Base-by-base conservation (phyloP, 495 filamentous ascomycete genomes). In the Neurospora discreta region DNA sequence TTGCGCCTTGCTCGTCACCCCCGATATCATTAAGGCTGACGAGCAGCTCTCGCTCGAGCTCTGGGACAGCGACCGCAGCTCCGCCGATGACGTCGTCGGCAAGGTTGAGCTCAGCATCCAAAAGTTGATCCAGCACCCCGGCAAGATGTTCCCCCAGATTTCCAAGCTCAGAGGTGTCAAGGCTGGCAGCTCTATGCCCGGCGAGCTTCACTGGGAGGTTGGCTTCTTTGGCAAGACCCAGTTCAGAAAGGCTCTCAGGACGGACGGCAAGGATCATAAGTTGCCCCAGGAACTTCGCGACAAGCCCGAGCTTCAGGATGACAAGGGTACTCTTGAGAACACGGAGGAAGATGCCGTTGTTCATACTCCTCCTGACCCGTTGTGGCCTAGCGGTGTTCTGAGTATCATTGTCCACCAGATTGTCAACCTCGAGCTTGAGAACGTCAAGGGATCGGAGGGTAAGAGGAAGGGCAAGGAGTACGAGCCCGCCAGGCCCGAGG, bases 171-270 rank as follows among this genome's bases (percentile, higher is more conserved):
- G 86, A 16, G 94, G 94, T 11, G 86, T 94, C 77, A 90, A 94
- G 70, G 89, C 92, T 46, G 94, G 89, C 52, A 94, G 88, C 74
- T 87, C 87, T 70, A 98, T 98, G 94, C 95, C 95, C 0, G 95
- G 95, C 68, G 89, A 97, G 77, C 84, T 98, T 33, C 90, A 95
- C 78, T 98, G 95, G 95, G 95, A 97, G 78, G 93, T 98, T 58
- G 94, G 94, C 8, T 98, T 90, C 81, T 98, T 97, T 71, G 89
- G 89, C 70, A 97, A 97, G 83, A 92, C 95, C 5, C 87, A 93
- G 72, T 90, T 97, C 81, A 85, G 95, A 39, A 85, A 89, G 40
- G 94, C 93, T 36, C 83, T 98, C 44, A 84, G 92, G 9, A 97
- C 93, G 5, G 91, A 96, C 79, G 95, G 95, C 43, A 92, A 93